These are phyloP conservation scores for Camellia japonica DNA, from an alignment of 148 eudicot genomes.

Conservation along the genomic window DNA sequence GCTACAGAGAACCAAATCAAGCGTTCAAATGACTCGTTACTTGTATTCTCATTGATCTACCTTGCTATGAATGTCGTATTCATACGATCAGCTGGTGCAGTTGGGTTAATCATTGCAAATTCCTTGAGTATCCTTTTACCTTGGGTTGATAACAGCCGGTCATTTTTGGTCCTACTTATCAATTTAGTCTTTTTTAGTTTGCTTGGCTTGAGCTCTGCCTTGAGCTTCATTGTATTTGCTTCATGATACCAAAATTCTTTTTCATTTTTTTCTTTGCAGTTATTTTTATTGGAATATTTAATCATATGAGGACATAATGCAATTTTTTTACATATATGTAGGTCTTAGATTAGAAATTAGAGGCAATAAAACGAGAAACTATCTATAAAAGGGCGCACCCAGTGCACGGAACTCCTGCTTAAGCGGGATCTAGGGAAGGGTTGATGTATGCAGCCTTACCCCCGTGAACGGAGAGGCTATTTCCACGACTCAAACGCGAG, in stretches of 20 bases:
- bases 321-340: background rate
- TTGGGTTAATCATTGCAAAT: slow-evolving; percentile 85
- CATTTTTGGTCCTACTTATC: background rate
- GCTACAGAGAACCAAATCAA: slow-evolving; percentile 76
- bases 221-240: background rate
- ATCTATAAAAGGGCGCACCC: too few species aligned
- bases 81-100: slow-evolving; percentile 83
- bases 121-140: slow-evolving; percentile 77
- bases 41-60: slow-evolving; percentile 79
- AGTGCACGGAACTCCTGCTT: too few species aligned
- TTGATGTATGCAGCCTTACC: too few species aligned
- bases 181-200: background rate
- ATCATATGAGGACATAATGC: background rate
- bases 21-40: slow-evolving; percentile 70
- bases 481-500: too few species aligned
- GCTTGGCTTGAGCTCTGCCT: slow-evolving; percentile 1
- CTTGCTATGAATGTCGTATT: slow-evolving; percentile 63
- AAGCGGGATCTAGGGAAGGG: too few species aligned
- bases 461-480: too few species aligned
- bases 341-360: too few species aligned
- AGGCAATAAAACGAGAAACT: too few species aligned
- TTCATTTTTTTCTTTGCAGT: background rate
- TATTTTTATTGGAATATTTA: background rate
- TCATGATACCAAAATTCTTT: background rate
- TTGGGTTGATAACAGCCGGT: background rate